phyloP scores from a whole-genome alignment of 2,329 filamentous ascomycete species.

The Emydomyces testavorans region DNA sequence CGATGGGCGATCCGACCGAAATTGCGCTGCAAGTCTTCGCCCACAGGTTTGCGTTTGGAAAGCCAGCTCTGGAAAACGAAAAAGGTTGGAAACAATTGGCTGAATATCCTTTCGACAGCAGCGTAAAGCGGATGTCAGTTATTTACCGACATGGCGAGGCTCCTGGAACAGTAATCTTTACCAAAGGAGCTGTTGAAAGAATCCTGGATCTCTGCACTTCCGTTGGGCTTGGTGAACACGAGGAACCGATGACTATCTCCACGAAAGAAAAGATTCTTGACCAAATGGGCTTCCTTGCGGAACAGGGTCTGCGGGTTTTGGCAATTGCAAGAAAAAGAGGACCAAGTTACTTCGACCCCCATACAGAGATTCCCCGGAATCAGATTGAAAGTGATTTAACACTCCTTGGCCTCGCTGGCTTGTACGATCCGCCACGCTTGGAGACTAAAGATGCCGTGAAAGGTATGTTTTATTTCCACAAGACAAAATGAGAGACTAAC shows the following conservation, averaged over 20 bases:
- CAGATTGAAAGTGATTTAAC: conserved; percentile 44
- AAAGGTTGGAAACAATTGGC: conserved; percentile 43
- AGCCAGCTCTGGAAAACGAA: conserved; percentile 31
- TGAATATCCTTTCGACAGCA: conserved; percentile 55
- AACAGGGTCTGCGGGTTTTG: conserved; percentile 50
- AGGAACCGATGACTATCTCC: conserved; percentile 32
- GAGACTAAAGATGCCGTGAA: conserved; percentile 48
- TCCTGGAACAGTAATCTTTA: conserved; percentile 21
- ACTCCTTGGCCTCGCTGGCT: conserved; percentile 48
- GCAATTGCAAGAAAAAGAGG: conserved; percentile 40
- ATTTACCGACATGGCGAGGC: conserved; percentile 39
- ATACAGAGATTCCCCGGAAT: conserved; percentile 34
- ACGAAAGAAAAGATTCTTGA: conserved; percentile 38
- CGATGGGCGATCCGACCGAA: conserved; percentile 54
- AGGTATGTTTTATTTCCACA: conserved; percentile 16
- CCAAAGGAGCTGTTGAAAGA: conserved; percentile 35
- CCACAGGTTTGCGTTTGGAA: conserved; percentile 46
- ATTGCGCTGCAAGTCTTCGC: conserved; percentile 57
- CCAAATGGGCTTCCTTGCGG: conserved; percentile 47
- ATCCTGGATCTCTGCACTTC: conserved; percentile 41
- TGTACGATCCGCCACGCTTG: conserved; percentile 51
- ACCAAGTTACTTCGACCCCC: conserved; percentile 19
- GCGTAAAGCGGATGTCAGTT: conserved; percentile 56
- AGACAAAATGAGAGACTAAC: conserved; percentile 12
- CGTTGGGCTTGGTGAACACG: conserved; percentile 33